Conservation (phyloP, 2,329 filamentous ascomycete species). For the Metarhizium anisopliae region DNA sequence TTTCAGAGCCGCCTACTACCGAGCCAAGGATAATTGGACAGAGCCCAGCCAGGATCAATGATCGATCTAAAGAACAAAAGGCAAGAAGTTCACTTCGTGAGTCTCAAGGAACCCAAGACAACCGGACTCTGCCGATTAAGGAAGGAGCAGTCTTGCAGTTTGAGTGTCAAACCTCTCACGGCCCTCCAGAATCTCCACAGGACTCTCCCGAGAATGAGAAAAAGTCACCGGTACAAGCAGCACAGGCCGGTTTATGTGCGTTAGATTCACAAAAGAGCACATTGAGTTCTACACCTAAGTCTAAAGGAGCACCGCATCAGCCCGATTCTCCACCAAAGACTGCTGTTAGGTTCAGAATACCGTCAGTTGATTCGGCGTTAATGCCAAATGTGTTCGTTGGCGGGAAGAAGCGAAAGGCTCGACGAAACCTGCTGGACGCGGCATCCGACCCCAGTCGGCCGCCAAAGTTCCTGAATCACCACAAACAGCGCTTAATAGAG, state of each 20-base stretch:
- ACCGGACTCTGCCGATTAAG: background rate
- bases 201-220: background rate
- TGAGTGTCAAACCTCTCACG: background rate
- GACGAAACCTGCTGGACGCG: constrained; percentile 25
- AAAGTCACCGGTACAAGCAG: background rate
- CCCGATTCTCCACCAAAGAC: background rate
- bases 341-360: background rate
- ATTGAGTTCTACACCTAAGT: background rate
- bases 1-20: background rate
- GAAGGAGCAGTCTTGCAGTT: background rate
- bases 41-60: too few relatives aligned
- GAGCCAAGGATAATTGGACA: background rate
- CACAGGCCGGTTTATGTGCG: background rate
- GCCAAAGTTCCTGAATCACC: constrained; percentile 28
- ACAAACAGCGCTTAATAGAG: constrained; percentile 4
- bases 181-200: background rate
- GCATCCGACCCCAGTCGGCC: constrained; percentile 32
- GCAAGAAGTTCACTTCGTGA: background rate
- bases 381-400: constrained; percentile 35
- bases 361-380: background rate
- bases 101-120: background rate
- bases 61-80: background rate
- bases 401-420: constrained; percentile 29
- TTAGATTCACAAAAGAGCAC: background rate
- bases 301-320: background rate